Evolutionary conservation across 2,329 filamentous ascomycete genomes (phyloP), one percentile per base, ranked within the genome.

Genomic region (Aspergillaceae sp.): DNA sequence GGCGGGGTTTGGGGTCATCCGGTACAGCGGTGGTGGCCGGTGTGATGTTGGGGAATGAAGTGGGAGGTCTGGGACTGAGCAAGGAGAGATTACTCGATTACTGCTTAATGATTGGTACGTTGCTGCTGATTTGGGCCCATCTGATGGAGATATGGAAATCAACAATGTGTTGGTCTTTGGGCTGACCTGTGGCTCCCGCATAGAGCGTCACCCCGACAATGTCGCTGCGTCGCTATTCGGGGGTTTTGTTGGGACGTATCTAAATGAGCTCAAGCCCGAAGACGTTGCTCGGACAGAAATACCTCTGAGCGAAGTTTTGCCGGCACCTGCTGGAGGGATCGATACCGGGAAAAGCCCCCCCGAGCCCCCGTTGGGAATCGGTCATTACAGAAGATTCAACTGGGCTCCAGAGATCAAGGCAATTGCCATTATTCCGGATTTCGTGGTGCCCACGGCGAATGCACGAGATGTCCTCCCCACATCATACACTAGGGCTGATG

Each of bases 341-440:
- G 90, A 97, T 66, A 97, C 91, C 1, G 91, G 92, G 36, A 76
- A 86, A 58, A 82, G 75, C 56, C 92, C 92, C 19, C 91, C 92
- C 4, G 79, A 87, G 63, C 92, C 92, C n/a, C 92, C 92, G 2
- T 66, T 84, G 55, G 87, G 89, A 59, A 97, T 98, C 58, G 92
- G 91, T 42, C 90, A 96, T 67, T 94, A 94, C 73, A 90, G 94
- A 71, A 91, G 90, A 68, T 97, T 96, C 68, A 82, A 82, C 37
- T 97, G 91, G 91, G 85, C 88, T 48, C 81, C 83, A 53, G 87
- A 94, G 67, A 95, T 98, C 75, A 97, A 96, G 74, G 91, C 90
- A 51, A 84, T 98, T 54, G 89, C 90, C 55, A 91, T 98, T 58
- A 95, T 98, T 51, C 92, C 92, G 6, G 80, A 95, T 58, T 98